phyloP scores from a whole-genome alignment of 768 basidiomycete genomes.

The Trametes maxima region DNA sequence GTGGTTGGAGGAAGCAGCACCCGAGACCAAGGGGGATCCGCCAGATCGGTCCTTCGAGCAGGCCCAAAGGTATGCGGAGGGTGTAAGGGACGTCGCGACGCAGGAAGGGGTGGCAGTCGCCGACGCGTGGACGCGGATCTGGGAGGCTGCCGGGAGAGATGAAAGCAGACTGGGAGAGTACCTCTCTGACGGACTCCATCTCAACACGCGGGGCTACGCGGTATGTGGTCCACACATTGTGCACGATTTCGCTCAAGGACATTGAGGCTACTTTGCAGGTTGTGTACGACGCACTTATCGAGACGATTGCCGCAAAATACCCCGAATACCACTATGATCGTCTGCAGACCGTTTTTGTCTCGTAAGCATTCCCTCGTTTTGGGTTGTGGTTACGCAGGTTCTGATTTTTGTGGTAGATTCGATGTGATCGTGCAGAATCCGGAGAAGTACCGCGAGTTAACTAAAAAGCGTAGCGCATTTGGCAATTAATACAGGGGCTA shows the following conservation, averaged over 20 bases:
- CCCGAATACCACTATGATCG: constrained; percentile 72
- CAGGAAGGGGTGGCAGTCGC: constrained; percentile 60
- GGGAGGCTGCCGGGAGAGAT: constrained; percentile 65
- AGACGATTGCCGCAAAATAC: constrained; percentile 56
- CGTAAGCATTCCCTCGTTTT: constrained; percentile 43
- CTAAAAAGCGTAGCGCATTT: constrained; percentile 14
- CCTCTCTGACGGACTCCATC: constrained; percentile 78
- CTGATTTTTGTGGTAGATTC: neutral
- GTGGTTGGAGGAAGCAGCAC: constrained; percentile 41
- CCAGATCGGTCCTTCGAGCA: constrained; percentile 63
- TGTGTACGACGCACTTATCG: constrained; percentile 64
- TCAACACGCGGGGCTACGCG: constrained; percentile 72
- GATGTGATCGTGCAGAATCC: constrained; percentile 1
- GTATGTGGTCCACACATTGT: constrained; percentile 42
- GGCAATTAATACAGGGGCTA: neutral
- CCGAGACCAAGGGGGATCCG: constrained; percentile 48
- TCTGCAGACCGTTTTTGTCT: constrained; percentile 57
- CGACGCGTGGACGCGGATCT: constrained; percentile 75
- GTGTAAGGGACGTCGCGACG: constrained; percentile 62
- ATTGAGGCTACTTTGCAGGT: constrained; percentile 43
- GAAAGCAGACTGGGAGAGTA: constrained; percentile 53
- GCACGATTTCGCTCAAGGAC: neutral
- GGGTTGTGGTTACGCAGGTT: too few relatives aligned
- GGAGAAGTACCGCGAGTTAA: neutral
- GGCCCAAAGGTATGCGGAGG: constrained; percentile 73